phyloP scores from a whole-genome alignment of 805 yeast species.

The Pichia heedii region DNA sequence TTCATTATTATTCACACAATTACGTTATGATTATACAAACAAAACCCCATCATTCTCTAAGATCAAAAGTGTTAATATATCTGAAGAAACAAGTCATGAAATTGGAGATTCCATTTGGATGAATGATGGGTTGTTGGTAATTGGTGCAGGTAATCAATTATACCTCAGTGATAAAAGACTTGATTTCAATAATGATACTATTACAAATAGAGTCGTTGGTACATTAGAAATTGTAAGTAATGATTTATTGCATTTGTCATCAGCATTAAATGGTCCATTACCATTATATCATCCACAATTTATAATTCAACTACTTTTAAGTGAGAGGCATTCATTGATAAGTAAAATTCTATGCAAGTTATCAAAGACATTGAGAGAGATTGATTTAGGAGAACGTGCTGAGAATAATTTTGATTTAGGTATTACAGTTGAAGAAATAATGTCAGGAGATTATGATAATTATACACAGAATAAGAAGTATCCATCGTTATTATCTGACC shows the following conservation, averaged over 20 bases:
- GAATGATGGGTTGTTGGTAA: constrained; percentile 63
- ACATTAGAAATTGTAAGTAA: constrained; percentile 46
- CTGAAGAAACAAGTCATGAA: constrained; percentile 61
- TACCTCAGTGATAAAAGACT: constrained; percentile 68
- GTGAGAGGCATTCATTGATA: constrained; percentile 48
- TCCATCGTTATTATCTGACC: not conserved
- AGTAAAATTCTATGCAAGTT: constrained; percentile 48
- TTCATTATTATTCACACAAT: constrained; percentile 66
- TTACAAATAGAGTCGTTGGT: constrained; percentile 47
- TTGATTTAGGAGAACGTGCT: constrained; percentile 29
- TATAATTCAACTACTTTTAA: constrained; percentile 62
- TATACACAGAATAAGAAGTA: not conserved
- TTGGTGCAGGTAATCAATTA: constrained; percentile 85
- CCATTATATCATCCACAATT: constrained; percentile 91
- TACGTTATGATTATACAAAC: constrained; percentile 84
- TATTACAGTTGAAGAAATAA: constrained; percentile 1
- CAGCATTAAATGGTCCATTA: constrained; percentile 78
- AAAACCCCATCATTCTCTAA: constrained; percentile 68
- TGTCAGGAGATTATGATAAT: not conserved
- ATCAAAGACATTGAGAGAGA: constrained; percentile 45
- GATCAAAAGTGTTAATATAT: constrained; percentile 62
- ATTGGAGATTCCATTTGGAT: constrained; percentile 92
- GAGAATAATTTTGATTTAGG: constrained; percentile 21
- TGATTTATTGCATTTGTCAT: constrained; percentile 58
- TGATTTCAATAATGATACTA: constrained; percentile 40